phyloP scores from a whole-genome alignment of 176 grass and related monocot species.

The Phragmites australis region DNA sequence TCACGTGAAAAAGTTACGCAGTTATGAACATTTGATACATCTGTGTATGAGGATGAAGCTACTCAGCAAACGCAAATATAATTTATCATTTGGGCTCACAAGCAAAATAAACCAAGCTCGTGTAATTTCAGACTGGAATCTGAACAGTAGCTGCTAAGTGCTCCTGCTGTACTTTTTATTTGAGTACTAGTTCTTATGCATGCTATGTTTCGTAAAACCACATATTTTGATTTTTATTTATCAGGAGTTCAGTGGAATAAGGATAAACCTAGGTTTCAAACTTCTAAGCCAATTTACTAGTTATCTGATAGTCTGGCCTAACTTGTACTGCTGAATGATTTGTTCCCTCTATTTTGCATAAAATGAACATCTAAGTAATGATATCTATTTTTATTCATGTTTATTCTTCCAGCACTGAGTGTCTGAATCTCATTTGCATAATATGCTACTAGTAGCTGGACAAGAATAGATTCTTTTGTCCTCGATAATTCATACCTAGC shows the following conservation, averaged over 20 bases:
- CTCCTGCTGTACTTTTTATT: not conserved
- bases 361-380: not conserved
- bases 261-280: not conserved
- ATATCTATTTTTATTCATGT: conserved; percentile 7
- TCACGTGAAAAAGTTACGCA: conserved; percentile 17
- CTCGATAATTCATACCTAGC: conserved; percentile 13
- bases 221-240: not conserved
- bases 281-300: conserved; percentile 12
- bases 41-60: not conserved
- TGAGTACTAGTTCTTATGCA: not conserved
- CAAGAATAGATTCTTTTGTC: not conserved
- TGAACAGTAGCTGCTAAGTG: conserved; percentile 2
- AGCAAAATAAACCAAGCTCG: conserved; percentile 5
- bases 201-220: not conserved
- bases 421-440: not conserved
- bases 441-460: conserved; percentile 26
- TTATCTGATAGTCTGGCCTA: not conserved
- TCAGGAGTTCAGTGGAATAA: conserved; percentile 8
- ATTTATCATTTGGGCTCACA: conserved; percentile 17
- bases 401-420: not conserved
- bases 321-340: not conserved
- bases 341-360: conserved; percentile 6
- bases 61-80: conserved; percentile 1
- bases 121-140: not conserved
- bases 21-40: conserved; percentile 11